These are phyloP conservation scores for Eremothecium sinecaudum DNA, from an alignment of 1,139 yeast species.

Conservation along the genomic window DNA sequence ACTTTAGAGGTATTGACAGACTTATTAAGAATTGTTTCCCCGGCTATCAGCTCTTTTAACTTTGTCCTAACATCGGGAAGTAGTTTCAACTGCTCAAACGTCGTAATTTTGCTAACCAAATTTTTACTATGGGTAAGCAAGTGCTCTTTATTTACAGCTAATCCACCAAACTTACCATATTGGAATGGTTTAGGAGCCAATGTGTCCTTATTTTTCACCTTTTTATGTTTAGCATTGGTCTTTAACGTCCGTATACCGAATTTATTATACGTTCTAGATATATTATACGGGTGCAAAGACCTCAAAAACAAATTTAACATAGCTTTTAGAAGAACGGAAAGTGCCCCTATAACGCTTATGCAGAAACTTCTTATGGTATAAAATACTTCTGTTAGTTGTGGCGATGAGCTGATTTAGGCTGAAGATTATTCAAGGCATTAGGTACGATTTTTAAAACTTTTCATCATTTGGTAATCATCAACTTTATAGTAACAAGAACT, in stretches of 20 bases:
- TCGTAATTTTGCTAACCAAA: conserved; percentile 41
- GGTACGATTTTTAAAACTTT: too few species aligned
- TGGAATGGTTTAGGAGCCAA: conserved; percentile 8
- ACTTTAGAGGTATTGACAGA: conserved; percentile 10
- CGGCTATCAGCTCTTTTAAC: conserved; percentile 48
- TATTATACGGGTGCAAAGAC: too few species aligned
- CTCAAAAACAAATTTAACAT: too few species aligned
- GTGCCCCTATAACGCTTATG: too few species aligned
- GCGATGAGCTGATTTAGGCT: too few species aligned
- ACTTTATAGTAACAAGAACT: too few species aligned
- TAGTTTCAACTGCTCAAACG: conserved; percentile 57
- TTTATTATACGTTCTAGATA: too few species aligned
- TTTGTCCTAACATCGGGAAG: conserved; percentile 60
- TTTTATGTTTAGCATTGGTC: background rate
- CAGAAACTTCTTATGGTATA: too few species aligned
- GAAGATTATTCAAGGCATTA: too few species aligned
- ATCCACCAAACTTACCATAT: conserved; percentile 22
- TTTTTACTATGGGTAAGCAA: conserved; percentile 10
- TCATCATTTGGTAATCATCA: too few species aligned
- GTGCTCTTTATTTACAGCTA: conserved; percentile 16
- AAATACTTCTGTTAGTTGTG: too few species aligned
- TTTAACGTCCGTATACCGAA: background rate
- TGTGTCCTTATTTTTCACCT: conserved; percentile 4
- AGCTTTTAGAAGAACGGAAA: too few species aligned
- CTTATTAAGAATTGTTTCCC: conserved; percentile 31